Evolutionary conservation across 2,329 filamentous ascomycete genomes (phyloP), one percentile per base, ranked within the genome.

Genomic region (Lachnellula subtilissima): DNA sequence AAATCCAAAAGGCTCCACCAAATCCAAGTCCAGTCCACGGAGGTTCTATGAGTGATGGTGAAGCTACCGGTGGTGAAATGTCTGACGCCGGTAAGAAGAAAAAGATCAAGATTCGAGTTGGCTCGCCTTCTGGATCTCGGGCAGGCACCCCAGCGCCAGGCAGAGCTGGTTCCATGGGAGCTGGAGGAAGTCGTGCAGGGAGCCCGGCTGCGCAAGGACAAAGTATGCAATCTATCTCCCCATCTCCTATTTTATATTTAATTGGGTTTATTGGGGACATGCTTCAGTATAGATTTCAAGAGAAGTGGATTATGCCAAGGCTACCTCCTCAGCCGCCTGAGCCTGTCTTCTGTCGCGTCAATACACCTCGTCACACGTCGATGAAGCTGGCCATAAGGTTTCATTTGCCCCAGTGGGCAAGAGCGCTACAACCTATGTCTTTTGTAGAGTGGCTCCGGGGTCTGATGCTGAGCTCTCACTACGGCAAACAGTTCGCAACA

Each of bases 1-100:
- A 67, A 35, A 67, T 65, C 40, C 59, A 63, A 47, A 63, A 61
- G 58, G 58, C 48, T 53, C 48, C 58, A 48, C 61, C 62, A 15
- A 69, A 70, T 48, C 63, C 64, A 50, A 78, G 73, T 49, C 80
- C 79, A 47, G 48, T 43, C 15, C 46, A 58, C 32, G 59, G 48
- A 48, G 84, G 81, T 39, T 85, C 85, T 48, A 82, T 82, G 53
- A 90, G 87, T 62, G 88, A 91, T 61, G 87, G 84, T 22, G 88
- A 91, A 68, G 85, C 78, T 40, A 89, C 86, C 1, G 86, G 79
- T 39, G 85, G 84, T 37, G 84, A 87, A 65, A 85, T 83, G 75
- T 85, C 83, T 1, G 84, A 86, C 61, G 78, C 75, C 52, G 80
- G 78, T 69, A 83, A 79, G 70, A 81, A 80, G 70, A 82, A 79